phyloP scores from a whole-genome alignment of 192 early-diverging fungal species.

The Jimgerdemannia lactiflua region DNA sequence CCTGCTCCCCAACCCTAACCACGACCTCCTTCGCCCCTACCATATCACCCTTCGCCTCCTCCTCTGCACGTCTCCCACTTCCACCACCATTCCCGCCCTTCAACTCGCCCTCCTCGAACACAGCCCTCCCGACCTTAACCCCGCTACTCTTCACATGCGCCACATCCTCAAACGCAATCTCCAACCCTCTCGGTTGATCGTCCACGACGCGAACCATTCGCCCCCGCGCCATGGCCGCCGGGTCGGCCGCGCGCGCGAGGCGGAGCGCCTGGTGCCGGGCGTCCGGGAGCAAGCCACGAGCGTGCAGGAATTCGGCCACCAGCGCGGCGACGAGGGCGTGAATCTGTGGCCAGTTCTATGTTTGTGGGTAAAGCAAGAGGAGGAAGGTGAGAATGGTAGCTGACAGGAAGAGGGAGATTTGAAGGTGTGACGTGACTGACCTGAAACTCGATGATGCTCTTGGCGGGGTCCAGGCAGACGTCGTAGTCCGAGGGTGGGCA shows the following conservation, averaged over 20 bases:
- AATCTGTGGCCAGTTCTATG: constrained; percentile 21
- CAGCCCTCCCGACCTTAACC: not conserved
- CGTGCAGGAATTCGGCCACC: constrained; percentile 28
- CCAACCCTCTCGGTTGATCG: not conserved
- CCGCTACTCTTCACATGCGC: constrained; percentile 19
- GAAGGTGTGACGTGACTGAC: constrained; percentile 18
- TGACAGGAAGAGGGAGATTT: not conserved
- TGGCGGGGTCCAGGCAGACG: constrained; percentile 51
- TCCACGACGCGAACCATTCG: not conserved
- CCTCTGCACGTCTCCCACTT: not conserved
- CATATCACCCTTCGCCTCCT: not conserved
- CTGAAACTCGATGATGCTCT: constrained; percentile 51
- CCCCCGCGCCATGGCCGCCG: too few species aligned
- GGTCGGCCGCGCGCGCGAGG: not conserved
- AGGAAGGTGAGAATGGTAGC: not conserved
- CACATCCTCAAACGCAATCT: constrained; percentile 13
- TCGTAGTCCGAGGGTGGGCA: constrained; percentile 46
- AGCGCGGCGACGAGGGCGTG: constrained; percentile 14
- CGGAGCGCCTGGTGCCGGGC: constrained; percentile 8
- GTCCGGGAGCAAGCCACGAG: constrained; percentile 12
- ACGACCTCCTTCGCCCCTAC: not conserved
- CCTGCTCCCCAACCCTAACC: not conserved
- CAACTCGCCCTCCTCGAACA: constrained; percentile 14
- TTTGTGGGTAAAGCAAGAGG: not conserved
- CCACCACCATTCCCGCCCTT: not conserved